Evolutionary conservation across 331 rosid genomes (phyloP), one percentile per base, ranked within the genome.

Genomic region (Phaseolus coccineus): DNA sequence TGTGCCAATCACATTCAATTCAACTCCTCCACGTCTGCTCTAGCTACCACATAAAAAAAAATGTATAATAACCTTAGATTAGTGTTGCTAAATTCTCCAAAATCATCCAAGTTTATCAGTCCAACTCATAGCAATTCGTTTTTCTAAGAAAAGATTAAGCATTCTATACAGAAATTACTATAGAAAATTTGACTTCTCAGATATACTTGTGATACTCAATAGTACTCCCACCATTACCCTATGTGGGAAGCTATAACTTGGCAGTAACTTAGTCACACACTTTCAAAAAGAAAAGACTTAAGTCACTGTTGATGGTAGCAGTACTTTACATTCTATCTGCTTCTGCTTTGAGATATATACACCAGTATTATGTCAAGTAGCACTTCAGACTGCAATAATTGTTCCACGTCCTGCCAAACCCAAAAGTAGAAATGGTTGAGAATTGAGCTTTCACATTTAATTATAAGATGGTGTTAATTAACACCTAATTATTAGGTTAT

Each of bases 1-100:
- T 76, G 82, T 80, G 83, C 82, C 79, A 61, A 69, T n/a, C 56
- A 59, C 79, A 67, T 82, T 24, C 47, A 3, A 67, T 82, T 24
- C 47, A 12, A 67, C 80, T 24, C 59, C 81, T 73, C 65, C 69
- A 63, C 6, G 16, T 75, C 51, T 31, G 30, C 22, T 57, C 74
- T 15, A 46, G 51, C 51, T 46, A 37, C 37, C 82, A 64, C 59
- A 75, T 75, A 74, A 51, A 71, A 69, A 69, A 64, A 70, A 44
- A 37, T 56, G 51, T 70, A 13, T 58, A 4, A 58, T 70, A 58
- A 58, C 42, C 31, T 19, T 69, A 33, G 40, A 40, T 22, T 62
- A 52, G 42, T 5, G 3, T 35, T 71, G 5, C 11, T 12, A 66
- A 35, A 31, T 76, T 33, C 16, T 50, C 69, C 69, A 33, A 15